Evolutionary conservation across 192 early-diverging fungal genomes (phyloP), one percentile per base, ranked within the genome.

Genomic region (Lunasporangiospora selenospora): DNA sequence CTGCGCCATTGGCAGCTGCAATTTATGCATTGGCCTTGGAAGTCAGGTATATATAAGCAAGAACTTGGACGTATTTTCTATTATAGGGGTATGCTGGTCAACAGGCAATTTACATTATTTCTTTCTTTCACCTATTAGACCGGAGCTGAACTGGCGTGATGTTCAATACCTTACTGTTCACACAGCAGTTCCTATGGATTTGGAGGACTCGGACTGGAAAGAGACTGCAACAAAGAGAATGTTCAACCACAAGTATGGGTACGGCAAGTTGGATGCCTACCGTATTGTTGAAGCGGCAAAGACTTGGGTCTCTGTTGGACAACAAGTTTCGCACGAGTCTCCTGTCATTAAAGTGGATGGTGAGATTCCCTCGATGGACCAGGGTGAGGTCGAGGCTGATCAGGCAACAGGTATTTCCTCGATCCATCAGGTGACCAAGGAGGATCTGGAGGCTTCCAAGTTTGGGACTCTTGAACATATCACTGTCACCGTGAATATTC

Each of bases 221-320:
- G 62, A 75, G 13, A 87, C 88, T 1, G 84, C 89, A 3, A 70
- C 79, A 2, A 89, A 90, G 16, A 84, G 92, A 32, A 50, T 70
- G 40, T 96, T 88, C 83, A 94, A 90, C 60, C 92, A 96, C 84
- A 92, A 92, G 41, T 98, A 85, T 65, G 95, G 95, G 2, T 98
- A 89, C 63, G 95, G 95, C 50, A 95, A 88, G 43, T 69, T 96
- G 62, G 93, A 98, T 78, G 88, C 89, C 3, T 87, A 81, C 60
- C 80, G 77, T 12, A 77, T 95, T 11, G 88, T 98, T 11, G 87
- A 94, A 50, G 76, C 79, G 0, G 93, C 94, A 1, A 88, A 84
- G 57, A 77, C 78, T 0, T 88, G 86, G 65, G 61, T 61, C 23
- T 81, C 78, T 24, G 88, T 95, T 11, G 80, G 83, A 30, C 53